A percentile compares a stretch with the other conserved stretches of the same genome.
phyloP scores from a whole-genome alignment of 2,329 filamentous ascomycete genomes.

The Fonsecaea pedrosoi region DNA sequence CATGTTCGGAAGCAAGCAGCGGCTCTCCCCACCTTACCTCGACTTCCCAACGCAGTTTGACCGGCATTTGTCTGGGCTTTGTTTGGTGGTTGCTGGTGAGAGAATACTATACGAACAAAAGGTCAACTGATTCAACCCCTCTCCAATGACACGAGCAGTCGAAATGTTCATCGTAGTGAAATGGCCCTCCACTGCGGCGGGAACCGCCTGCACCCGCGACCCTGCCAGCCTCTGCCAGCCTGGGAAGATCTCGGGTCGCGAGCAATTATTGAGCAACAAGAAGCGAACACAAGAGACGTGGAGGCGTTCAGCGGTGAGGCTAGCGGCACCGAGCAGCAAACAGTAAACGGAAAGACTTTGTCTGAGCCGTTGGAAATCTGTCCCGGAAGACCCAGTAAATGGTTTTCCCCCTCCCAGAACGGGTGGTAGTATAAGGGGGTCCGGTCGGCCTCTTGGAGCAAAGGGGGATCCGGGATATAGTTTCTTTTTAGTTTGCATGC shows the following conservation, averaged over 20 bases:
- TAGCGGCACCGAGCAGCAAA: not conserved
- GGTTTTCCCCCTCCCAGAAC: not conserved
- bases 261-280: not conserved
- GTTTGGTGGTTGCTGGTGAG: not conserved
- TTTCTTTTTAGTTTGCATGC: not conserved
- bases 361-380: not conserved
- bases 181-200: constrained; percentile 4
- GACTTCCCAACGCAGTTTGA: constrained; percentile 14
- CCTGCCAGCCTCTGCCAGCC: not conserved
- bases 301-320: constrained; percentile 5
- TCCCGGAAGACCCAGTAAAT: not conserved
- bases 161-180: not conserved
- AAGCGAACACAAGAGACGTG: not conserved
- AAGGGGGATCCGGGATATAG: not conserved
- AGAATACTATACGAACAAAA: constrained; percentile 18
- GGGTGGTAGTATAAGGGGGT: not conserved
- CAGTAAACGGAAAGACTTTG: not conserved
- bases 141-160: not conserved
- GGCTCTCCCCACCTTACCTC: constrained; percentile 9
- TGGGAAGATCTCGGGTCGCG: not conserved
- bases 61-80: constrained; percentile 11
- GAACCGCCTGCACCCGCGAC: not conserved
- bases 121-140: constrained; percentile 11
- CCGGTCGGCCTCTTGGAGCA: not conserved
- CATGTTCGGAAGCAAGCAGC: not conserved